These are phyloP conservation scores for Porodaedalea pini DNA, from an alignment of 1,284 basidiomycete genomes.

Conservation along the genomic window DNA sequence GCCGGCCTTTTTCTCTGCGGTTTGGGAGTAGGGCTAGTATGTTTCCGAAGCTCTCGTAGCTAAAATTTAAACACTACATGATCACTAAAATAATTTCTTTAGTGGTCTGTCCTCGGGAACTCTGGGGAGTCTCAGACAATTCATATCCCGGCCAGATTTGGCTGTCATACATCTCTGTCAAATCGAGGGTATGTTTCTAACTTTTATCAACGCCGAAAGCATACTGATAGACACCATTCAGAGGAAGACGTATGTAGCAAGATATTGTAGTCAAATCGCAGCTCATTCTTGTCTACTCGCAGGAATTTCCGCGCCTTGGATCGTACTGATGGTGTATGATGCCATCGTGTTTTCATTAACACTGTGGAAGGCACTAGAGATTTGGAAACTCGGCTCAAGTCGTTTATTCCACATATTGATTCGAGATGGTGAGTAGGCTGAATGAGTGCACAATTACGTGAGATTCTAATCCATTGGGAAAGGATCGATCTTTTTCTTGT, in stretches of 20 bases:
- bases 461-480: too few relatives aligned
- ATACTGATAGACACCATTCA: not conserved
- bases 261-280: not conserved
- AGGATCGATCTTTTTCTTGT: slow-evolving; percentile 14
- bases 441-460: not conserved
- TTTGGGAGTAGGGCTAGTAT: not conserved
- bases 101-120: slow-evolving; percentile 4
- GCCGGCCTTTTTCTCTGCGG: not conserved
- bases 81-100: not conserved
- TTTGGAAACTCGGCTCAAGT: slow-evolving; percentile 5
- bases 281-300: not conserved
- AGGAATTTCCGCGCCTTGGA: slow-evolving; percentile 4
- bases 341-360: slow-evolving; percentile 3
- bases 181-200: not conserved
- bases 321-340: not conserved
- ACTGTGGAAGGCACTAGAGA: slow-evolving; percentile 7
- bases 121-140: not conserved
- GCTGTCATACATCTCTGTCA: slow-evolving; percentile 1
- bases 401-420: slow-evolving; percentile 3
- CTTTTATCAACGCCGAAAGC: too few relatives aligned
- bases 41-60: not conserved
- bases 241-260: not conserved
- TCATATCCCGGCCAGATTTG: slow-evolving; percentile 1
- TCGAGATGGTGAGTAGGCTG: slow-evolving; percentile 4
- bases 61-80: not conserved